Evolutionary conservation across 306 rosid genomes (phyloP).

Genomic region (Ammopiptanthus mongolicus): DNA sequence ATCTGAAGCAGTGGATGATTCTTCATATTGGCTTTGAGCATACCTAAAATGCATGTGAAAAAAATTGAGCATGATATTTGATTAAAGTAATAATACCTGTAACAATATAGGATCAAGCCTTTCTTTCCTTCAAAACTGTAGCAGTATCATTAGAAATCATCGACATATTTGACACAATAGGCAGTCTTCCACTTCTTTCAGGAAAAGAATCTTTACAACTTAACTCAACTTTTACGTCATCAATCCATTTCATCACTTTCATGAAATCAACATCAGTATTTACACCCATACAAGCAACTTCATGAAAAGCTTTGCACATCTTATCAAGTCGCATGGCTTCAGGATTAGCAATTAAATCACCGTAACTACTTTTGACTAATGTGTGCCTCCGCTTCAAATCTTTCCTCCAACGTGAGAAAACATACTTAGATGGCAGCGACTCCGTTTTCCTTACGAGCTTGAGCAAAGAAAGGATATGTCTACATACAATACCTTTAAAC

Average conservation of each 20-base stretch:
- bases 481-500: conserved; percentile 17
- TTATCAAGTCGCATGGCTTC: conserved; percentile 1
- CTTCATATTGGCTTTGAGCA: background rate
- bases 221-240: background rate
- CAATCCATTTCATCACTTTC: conserved; percentile 18
- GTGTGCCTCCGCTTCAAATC: conserved; percentile 19
- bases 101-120: background rate
- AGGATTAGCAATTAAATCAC: background rate
- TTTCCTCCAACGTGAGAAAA: conserved; percentile 18
- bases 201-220: background rate
- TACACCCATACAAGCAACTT: conserved; percentile 2
- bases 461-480: conserved; percentile 16
- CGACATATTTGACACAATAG: background rate
- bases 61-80: background rate
- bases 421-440: conserved; percentile 13
- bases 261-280: background rate
- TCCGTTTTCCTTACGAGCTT: conserved; percentile 22
- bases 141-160: background rate
- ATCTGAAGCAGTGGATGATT: background rate
- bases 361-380: conserved; percentile 5
- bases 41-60: background rate
- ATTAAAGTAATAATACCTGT: background rate
- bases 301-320: conserved; percentile 18
- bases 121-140: background rate
- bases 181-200: background rate